Evolutionary conservation across 1,139 yeast species (phyloP).

Genomic region (Blastobotrys apis): DNA sequence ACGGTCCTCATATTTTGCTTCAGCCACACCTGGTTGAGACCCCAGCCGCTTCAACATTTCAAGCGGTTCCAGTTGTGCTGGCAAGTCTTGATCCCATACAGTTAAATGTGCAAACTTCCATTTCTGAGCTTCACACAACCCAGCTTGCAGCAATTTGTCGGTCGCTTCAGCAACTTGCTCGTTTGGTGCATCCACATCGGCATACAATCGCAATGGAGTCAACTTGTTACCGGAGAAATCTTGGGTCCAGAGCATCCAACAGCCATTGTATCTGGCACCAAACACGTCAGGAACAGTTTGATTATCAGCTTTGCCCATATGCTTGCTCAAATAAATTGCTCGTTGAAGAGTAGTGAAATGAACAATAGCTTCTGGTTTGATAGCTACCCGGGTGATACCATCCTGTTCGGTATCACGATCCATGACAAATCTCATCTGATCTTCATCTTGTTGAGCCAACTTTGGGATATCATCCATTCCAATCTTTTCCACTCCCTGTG

Average conservation of each 20-base stretch:
- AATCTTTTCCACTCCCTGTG: slow-evolving; percentile 29
- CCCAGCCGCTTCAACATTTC: slow-evolving; percentile 9
- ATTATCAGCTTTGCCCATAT: slow-evolving; percentile 13
- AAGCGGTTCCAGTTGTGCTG: slow-evolving; percentile 20
- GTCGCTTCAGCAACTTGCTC: slow-evolving; percentile 15
- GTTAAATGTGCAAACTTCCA: slow-evolving; percentile 24
- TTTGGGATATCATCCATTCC: slow-evolving; percentile 36
- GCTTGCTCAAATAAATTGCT: slow-evolving; percentile 36
- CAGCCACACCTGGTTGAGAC: slow-evolving; percentile 2
- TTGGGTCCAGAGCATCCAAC: slow-evolving; percentile 47
- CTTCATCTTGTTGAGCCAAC: slow-evolving; percentile 34
- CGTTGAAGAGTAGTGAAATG: slow-evolving; percentile 31
- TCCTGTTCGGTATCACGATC: slow-evolving; percentile 27
- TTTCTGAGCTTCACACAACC: slow-evolving; percentile 25
- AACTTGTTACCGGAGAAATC: slow-evolving; percentile 41
- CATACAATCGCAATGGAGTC: slow-evolving; percentile 32
- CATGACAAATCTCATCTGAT: slow-evolving; percentile 28
- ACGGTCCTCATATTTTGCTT: slow-evolving; percentile 13
- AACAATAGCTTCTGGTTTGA: slow-evolving; percentile 8
- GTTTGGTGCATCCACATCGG: slow-evolving; percentile 15
- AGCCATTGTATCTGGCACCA: slow-evolving; percentile 35
- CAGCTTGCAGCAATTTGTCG: slow-evolving; percentile 26
- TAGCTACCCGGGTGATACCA: slow-evolving; percentile 12
- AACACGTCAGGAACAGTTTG: slow-evolving; percentile 26
- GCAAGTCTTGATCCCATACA: slow-evolving; percentile 31